These are phyloP conservation scores for Boletus sp. DNA, from an alignment of 1,284 basidiomycete genomes.

Conservation along the genomic window DNA sequence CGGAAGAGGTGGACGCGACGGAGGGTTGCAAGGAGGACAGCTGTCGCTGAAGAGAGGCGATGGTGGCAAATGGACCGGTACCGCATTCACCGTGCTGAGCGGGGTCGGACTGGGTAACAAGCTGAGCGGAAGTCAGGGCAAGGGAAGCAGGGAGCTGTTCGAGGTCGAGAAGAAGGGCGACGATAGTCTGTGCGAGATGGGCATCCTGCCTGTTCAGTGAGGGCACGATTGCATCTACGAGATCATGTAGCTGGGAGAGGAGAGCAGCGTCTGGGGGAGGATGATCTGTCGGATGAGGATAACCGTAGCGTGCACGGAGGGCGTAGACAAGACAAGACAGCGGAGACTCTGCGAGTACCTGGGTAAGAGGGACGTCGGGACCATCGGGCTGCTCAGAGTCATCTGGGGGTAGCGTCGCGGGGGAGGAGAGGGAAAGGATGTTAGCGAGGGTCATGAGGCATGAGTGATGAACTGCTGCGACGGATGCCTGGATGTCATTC, in stretches of 20 bases:
- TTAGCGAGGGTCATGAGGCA: conserved; percentile 70
- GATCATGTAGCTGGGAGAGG: conserved; percentile 57
- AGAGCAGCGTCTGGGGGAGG: conserved; percentile 46
- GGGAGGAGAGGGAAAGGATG: conserved; percentile 57
- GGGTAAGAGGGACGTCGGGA: conserved; percentile 5
- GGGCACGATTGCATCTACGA: conserved; percentile 46
- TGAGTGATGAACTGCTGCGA: conserved; percentile 64
- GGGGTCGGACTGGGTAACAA: conserved; percentile 2
- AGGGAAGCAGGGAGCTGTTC: conserved; percentile 48
- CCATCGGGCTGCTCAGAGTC: not conserved
- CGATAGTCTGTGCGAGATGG: conserved; percentile 58
- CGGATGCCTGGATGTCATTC: conserved; percentile 65
- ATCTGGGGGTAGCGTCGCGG: not conserved
- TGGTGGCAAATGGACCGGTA: conserved; percentile 36
- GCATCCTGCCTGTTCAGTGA: conserved; percentile 49
- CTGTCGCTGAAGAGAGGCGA: conserved; percentile 61
- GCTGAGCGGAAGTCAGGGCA: conserved; percentile 11
- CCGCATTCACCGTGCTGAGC: not conserved
- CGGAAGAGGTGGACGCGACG: conserved; percentile 4
- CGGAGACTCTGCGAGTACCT: conserved; percentile 43
- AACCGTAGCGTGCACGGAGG: conserved; percentile 49
- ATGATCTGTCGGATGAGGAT: conserved; percentile 34
- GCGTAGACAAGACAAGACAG: conserved; percentile 62
- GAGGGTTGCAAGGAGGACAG: conserved; percentile 59
- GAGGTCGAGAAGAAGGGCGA: conserved; percentile 63